phyloP scores from a whole-genome alignment of 352 stramenopile species.

The Nothophytophthora sp. region DNA sequence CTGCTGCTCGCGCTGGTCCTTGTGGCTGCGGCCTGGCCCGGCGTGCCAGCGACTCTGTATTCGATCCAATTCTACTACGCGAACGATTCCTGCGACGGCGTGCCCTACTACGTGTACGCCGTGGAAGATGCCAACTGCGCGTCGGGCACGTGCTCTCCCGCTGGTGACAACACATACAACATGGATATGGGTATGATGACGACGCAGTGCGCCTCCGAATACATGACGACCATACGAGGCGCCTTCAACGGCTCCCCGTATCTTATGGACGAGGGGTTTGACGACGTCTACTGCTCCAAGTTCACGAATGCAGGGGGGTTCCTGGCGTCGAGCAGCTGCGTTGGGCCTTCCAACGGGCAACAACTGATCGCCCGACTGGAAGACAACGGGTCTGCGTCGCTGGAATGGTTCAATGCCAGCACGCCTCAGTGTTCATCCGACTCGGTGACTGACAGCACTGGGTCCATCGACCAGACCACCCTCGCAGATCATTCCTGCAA shows the following conservation, averaged over 20 bases:
- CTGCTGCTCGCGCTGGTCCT: background rate
- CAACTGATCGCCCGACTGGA: slow-evolving; percentile 12
- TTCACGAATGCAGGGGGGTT: slow-evolving; percentile 9
- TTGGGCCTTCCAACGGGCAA: slow-evolving; percentile 4
- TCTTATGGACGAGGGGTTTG: slow-evolving; percentile 15
- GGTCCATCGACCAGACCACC: slow-evolving; percentile 5
- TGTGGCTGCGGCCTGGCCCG: background rate
- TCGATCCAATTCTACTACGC: slow-evolving; percentile 21
- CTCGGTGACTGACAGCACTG: slow-evolving; percentile 2
- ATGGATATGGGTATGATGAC: slow-evolving; percentile 18
- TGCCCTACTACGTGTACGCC: slow-evolving; percentile 8
- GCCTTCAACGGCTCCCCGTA: slow-evolving; percentile 15
- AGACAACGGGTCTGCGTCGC: slow-evolving; percentile 17
- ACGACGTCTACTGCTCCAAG: slow-evolving; percentile 3
- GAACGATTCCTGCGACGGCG: slow-evolving; percentile 13
- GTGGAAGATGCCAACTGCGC: slow-evolving; percentile 5
- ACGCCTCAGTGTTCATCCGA: slow-evolving; percentile 12
- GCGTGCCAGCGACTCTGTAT: slow-evolving; percentile 6
- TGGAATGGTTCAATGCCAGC: slow-evolving; percentile 9
- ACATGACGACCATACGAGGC: slow-evolving; percentile 6
- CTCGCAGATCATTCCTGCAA: slow-evolving; percentile 12
- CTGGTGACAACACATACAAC: slow-evolving; percentile 2
- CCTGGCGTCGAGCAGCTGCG: slow-evolving; percentile 8
- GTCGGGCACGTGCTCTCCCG: background rate
- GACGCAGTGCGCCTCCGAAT: slow-evolving; percentile 7